These are phyloP conservation scores for Stylonectria norvegica DNA, from an alignment of 2,329 filamentous ascomycete genomes.

Conservation along the genomic window DNA sequence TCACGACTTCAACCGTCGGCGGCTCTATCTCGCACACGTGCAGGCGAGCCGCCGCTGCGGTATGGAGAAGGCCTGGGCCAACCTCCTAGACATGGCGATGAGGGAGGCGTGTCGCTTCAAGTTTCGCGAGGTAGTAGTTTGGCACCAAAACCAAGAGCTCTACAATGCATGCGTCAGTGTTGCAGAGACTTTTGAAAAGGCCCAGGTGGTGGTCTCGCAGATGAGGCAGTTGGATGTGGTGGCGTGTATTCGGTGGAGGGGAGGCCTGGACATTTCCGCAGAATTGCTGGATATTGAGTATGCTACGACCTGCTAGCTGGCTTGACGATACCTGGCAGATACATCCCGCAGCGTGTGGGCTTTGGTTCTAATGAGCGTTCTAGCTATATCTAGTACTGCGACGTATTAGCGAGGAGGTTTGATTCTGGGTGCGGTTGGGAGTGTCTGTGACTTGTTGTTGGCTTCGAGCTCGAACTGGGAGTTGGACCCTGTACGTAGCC, in stretches of 20 bases:
- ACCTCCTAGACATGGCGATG: constrained; percentile 33
- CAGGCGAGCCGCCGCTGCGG: constrained; percentile 16
- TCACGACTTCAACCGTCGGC: constrained; percentile 30
- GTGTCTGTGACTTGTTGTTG: no score
- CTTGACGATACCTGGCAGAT: no score
- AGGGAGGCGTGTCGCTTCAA: constrained; percentile 31
- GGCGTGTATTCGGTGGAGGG: constrained; percentile 36
- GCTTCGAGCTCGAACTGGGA: no score
- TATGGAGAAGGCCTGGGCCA: constrained; percentile 23
- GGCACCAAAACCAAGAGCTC: constrained; percentile 35
- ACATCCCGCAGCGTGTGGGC: no score
- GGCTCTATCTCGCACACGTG: constrained; percentile 17
- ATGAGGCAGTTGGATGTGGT: constrained; percentile 32
- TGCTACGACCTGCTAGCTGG: no score
- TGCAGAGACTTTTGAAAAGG: constrained; percentile 38
- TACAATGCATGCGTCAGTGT: constrained; percentile 27
- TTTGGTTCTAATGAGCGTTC: no score
- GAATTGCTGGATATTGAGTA: no score
- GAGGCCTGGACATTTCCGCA: constrained; percentile 26
- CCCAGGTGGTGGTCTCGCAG: constrained; percentile 22
- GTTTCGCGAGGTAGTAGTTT: constrained; percentile 33
- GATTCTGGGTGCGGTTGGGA: no score
- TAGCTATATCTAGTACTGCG: no score
- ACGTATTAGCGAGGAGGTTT: no score
- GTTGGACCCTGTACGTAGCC: no score